Base-by-base conservation (phyloP, 148 eudicot genomes). In the Vaccinium corymbosum region DNA sequence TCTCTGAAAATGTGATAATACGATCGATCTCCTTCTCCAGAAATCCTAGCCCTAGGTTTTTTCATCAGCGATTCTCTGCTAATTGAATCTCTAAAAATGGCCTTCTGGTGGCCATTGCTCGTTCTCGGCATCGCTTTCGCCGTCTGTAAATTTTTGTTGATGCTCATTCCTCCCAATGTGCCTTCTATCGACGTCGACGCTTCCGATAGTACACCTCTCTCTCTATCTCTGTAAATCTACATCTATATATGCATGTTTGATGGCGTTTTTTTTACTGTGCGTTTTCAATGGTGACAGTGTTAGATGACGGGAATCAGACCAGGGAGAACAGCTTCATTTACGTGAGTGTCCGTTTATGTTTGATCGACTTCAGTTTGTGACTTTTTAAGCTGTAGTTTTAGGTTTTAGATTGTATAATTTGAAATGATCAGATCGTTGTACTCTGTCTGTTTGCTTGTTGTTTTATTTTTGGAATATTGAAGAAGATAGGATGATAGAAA, bases 151-250 rank as follows among this genome's bases (percentile, higher is more conserved):
- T 89, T 96, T 79, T 88, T 96, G 22, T 64, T 96, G 35, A 91
- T 91, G 98, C 95, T 96, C 87, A 91, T 96, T 68, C 99, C 99
- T 84, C 89, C 93, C 46, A 96, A 96, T 88, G 97, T 96, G 49
- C 98, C 97, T 90, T 92, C 99, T 53, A 93, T 96, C 81, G 99
- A 96, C 71, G 97, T 96, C 80, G 98, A 96, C 82, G 88, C 94
- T 51, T 94, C 99, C 76, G 99, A 96, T 74, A 93, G 99, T 96
- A 64, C 46, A 11, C 19, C 56, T 76, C 61, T 86, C 86, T 76
- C 78, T 85, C 84, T 82, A 64, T 56, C 78, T 81, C 62, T 82
- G 0, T 42, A 42, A 42, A 42, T 42, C 52, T 46, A 32, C 35
- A n/a, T 48, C 2, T 68, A 25, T 59, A 12, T 49, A 27, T 35